Evolutionary conservation across 257 asterid genomes (phyloP).

Genomic region (Solanum peruvianum): DNA sequence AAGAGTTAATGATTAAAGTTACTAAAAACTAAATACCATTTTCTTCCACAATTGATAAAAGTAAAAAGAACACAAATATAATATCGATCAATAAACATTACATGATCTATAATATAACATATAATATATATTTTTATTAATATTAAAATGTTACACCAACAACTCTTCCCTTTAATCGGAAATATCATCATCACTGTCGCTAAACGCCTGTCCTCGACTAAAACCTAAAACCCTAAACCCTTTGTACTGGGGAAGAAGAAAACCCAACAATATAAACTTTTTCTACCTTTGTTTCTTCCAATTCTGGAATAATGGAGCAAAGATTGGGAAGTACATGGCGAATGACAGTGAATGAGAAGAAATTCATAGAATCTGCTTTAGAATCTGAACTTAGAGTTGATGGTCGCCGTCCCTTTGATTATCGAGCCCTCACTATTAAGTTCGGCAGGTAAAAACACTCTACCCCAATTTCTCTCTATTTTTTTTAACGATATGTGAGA

Average conservation of each 20-base stretch:
- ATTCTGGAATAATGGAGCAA: conserved; percentile 51
- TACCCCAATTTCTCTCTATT: background rate
- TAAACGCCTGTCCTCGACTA: background rate
- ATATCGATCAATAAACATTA: too few species aligned
- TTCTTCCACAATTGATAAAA: too few species aligned
- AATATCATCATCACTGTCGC: too few species aligned
- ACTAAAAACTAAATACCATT: too few species aligned
- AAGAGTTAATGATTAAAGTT: too few species aligned
- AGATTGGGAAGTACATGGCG: conserved; percentile 54
- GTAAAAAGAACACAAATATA: too few species aligned
- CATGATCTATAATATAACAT: too few species aligned
- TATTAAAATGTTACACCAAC: too few species aligned
- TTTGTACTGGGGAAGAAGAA: background rate
- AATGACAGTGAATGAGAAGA: conserved; percentile 73
- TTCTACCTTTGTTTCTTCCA: background rate
- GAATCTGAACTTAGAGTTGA: conserved; percentile 74
- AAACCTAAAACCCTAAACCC: background rate
- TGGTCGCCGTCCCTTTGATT: conserved; percentile 87
- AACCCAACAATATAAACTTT: background rate
- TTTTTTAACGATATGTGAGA: background rate
- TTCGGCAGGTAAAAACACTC: conserved; percentile 50
- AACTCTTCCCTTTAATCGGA: background rate
- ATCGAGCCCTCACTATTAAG: conserved; percentile 50
- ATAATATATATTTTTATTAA: too few species aligned
- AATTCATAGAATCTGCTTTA: conserved; percentile 61